Conservation (phyloP, 768 basidiomycete species). For the Leccinum barrowsii region DNA sequence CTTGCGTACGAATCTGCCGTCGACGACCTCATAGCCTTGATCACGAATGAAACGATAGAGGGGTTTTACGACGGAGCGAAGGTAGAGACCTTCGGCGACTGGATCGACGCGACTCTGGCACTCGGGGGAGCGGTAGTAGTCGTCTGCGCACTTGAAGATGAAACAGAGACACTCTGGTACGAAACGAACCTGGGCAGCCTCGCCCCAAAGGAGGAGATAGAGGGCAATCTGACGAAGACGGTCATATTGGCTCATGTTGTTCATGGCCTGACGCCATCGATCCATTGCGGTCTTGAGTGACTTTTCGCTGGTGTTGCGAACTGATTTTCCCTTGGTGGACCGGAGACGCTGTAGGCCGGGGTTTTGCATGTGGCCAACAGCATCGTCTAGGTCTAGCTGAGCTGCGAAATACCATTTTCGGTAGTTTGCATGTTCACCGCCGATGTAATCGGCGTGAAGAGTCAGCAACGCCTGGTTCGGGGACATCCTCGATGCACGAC, state of each 20-base stretch:
- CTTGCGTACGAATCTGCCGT: constrained; percentile 90
- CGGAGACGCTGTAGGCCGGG: constrained; percentile 84
- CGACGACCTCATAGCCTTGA: constrained; percentile 94
- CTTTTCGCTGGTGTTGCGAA: constrained; percentile 55
- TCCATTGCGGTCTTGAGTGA: constrained; percentile 81
- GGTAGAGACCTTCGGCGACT: constrained; percentile 93
- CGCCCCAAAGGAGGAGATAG: constrained; percentile 95
- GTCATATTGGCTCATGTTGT: constrained; percentile 98
- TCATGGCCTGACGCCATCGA: constrained; percentile 97
- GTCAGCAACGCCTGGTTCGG: constrained; percentile 94
- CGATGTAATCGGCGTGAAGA: constrained; percentile 97
- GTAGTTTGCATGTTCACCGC: constrained; percentile 97
- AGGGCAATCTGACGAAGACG: constrained; percentile 94
- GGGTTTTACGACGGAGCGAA: constrained; percentile 87
- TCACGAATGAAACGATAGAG: constrained; percentile 96
- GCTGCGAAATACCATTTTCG: constrained; percentile 99
- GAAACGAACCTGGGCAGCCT: constrained; percentile 96
- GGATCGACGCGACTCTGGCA: constrained; percentile 91
- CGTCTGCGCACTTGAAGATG: constrained; percentile 99
- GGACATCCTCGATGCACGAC: constrained; percentile 94
- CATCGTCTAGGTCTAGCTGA: constrained; percentile 97
- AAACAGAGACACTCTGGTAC: constrained; percentile 96
- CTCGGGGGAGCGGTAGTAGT: constrained; percentile 98
- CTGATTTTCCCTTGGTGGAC: constrained; percentile 59
- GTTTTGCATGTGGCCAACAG: constrained; percentile 88